phyloP scores from a whole-genome alignment of 805 yeast genomes.

The Candida piceae region DNA sequence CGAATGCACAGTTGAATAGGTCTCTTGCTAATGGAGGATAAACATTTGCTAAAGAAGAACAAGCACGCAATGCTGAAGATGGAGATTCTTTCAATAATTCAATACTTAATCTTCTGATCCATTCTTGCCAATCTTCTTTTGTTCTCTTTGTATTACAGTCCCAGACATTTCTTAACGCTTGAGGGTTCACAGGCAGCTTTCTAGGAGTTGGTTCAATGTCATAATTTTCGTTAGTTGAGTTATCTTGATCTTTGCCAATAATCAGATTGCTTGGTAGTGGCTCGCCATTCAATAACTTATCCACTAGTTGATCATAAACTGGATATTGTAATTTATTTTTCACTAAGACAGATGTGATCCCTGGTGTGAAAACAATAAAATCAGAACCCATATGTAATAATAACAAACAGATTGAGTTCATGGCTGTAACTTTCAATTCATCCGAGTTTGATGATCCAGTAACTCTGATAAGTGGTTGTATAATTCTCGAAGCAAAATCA shows the following conservation, averaged over 20 bases:
- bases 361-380: constrained; percentile 80
- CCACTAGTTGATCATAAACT: constrained; percentile 75
- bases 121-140: constrained; percentile 96
- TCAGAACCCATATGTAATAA: constrained; percentile 80
- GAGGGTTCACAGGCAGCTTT: constrained; percentile 66
- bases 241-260: constrained; percentile 53
- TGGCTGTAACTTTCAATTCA: constrained; percentile 58
- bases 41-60: constrained; percentile 82
- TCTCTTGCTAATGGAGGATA: constrained; percentile 87
- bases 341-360: constrained; percentile 61
- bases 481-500: constrained; percentile 86
- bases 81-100: constrained; percentile 90
- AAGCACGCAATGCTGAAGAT: constrained; percentile 88
- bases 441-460: constrained; percentile 36
- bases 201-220: constrained; percentile 65
- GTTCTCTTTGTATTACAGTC: constrained; percentile 85
- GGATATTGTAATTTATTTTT: constrained; percentile 63
- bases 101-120: constrained; percentile 84
- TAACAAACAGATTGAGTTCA: constrained; percentile 76
- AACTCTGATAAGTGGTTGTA: constrained; percentile 79
- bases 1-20: constrained; percentile 89
- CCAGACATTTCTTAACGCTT: constrained; percentile 77
- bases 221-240: constrained; percentile 41
- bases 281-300: constrained; percentile 74
- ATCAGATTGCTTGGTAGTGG: constrained; percentile 75